A percentile compares a stretch with the other conserved stretches of the same genome.
Conservation (phyloP, 2,329 filamentous ascomycete species). For the Pseudovirgaria hyperparasitica region DNA sequence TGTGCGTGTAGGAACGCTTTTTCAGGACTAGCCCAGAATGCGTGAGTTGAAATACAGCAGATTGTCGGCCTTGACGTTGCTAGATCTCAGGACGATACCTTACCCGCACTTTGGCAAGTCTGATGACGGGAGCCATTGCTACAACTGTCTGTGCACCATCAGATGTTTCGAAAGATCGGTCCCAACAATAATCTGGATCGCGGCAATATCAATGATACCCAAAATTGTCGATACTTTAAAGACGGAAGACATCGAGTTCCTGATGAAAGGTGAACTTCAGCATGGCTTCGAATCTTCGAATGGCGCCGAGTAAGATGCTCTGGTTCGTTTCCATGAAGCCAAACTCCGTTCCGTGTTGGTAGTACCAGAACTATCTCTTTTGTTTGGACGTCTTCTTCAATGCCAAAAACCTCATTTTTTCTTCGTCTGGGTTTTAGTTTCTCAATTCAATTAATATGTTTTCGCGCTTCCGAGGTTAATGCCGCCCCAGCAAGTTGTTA, state of each 20-base stretch:
- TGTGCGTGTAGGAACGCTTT: slow-evolving; percentile 30
- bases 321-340: slow-evolving; percentile 36
- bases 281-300: slow-evolving; percentile 31
- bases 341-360: too few relatives aligned
- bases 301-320: slow-evolving; percentile 35
- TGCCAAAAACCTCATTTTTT: too few relatives aligned
- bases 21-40: slow-evolving; percentile 32
- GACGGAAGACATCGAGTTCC: slow-evolving; percentile 29
- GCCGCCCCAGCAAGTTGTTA: too few relatives aligned
- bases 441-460: too few relatives aligned
- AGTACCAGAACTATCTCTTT: too few relatives aligned
- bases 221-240: slow-evolving; percentile 22
- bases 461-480: too few relatives aligned
- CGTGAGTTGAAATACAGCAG: slow-evolving; percentile 3
- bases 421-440: too few relatives aligned
- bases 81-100: slow-evolving; percentile 29
- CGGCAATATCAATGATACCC: slow-evolving; percentile 14
- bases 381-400: too few relatives aligned
- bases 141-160: slow-evolving; percentile 34
- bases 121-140: slow-evolving; percentile 33
- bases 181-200: slow-evolving; percentile 20
- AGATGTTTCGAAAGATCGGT: slow-evolving; percentile 32
- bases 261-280: slow-evolving; percentile 37
- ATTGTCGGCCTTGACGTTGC: too few relatives aligned
- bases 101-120: slow-evolving; percentile 29